Base-by-base conservation (phyloP, 768 basidiomycete genomes). In the Gloeostereum incarnatum region DNA sequence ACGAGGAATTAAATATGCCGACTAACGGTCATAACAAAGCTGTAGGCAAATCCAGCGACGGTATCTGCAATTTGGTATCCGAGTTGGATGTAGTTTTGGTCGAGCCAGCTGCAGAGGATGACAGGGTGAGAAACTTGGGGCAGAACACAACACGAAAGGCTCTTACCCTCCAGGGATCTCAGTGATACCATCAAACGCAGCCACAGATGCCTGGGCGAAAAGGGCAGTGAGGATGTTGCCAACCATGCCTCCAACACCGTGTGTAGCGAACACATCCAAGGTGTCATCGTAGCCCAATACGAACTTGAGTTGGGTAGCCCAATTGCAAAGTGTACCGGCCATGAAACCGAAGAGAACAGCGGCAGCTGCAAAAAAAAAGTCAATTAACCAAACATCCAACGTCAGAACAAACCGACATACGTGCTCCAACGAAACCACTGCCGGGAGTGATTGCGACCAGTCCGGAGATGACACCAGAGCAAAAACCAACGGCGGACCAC, bases 401-500 rank as follows among this genome's bases (percentile, higher is more conserved):
- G 5, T 25, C 17, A 68, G 33, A n/a, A 20, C 25, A 41, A 24
- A 20, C 5, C 13, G 11, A 67, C 78, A 45, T 45, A 80, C 78
- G 82, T 30, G 83, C 55, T 31, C 84, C 85, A 34, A 90, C 89
- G 53, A 56, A 88, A 47, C 87, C 86, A 20, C 82, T 84, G 5
- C 63, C 87, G 10, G 86, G 87, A 0, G 85, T 88, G 44, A 92
- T 91, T 19, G 86, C 86, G 14, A 93, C 90, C 2, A 92, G 75
- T 24, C 91, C 94, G 6, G 81, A 67, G 41, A 97, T 87, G 23
- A 89, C 89, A n/a, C 93, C 93, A 2, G 92, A 91, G 61, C 93
- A 98, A 63, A 93, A 94, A 5, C 92, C 91, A 43, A 97, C 88
- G 1, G 77, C 82, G 35, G 77, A 80, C 91, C 90, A 96, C 56